Evolutionary conservation across 1,284 basidiomycete species (phyloP).

Genomic region (Quambalaria eucalypti): DNA sequence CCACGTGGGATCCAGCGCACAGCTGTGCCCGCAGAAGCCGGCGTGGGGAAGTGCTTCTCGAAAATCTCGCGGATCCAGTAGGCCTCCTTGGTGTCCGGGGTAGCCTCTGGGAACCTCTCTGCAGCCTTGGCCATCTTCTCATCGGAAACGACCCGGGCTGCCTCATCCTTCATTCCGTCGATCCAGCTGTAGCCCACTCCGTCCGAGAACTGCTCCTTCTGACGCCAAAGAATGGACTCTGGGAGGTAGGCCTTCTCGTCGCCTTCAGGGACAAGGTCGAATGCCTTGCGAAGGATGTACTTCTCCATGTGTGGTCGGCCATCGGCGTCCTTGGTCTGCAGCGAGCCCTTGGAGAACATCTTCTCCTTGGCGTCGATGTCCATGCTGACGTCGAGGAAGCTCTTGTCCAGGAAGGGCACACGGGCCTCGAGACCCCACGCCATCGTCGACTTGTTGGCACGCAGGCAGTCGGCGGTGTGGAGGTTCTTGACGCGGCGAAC

Average conservation of each 20-base stretch:
- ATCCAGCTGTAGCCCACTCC: constrained; percentile 99
- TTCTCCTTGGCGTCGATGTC: constrained; percentile 80
- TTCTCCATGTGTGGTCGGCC: constrained; percentile 48
- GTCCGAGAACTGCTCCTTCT: constrained; percentile 99
- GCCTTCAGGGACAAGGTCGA: constrained; percentile 70
- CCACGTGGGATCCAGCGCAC: constrained; percentile 58
- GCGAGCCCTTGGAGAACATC: constrained; percentile 74
- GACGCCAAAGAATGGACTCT: constrained; percentile 88
- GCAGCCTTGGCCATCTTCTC: constrained; percentile 67
- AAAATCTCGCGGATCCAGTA: constrained; percentile 92
- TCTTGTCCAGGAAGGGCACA: constrained; percentile 96
- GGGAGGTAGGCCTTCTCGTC: constrained; percentile 82
- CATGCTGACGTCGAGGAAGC: constrained; percentile 89
- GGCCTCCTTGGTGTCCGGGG: constrained; percentile 94
- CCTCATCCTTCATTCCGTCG: constrained; percentile 92
- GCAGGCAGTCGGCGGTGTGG: constrained; percentile 92
- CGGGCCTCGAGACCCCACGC: constrained; percentile 99
- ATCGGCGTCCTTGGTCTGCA: constrained; percentile 61
- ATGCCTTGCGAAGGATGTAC: constrained; percentile 96
- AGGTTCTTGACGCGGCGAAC: constrained; percentile 94
- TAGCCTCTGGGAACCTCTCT: constrained; percentile 69
- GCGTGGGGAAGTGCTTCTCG: constrained; percentile 64
- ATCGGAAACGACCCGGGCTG: constrained; percentile 67
- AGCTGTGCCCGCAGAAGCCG: constrained; percentile 81
- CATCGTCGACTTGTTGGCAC: constrained; percentile 99